phyloP scores from a whole-genome alignment of 2,329 filamentous ascomycete genomes.

The Cladophialophora carrionii region DNA sequence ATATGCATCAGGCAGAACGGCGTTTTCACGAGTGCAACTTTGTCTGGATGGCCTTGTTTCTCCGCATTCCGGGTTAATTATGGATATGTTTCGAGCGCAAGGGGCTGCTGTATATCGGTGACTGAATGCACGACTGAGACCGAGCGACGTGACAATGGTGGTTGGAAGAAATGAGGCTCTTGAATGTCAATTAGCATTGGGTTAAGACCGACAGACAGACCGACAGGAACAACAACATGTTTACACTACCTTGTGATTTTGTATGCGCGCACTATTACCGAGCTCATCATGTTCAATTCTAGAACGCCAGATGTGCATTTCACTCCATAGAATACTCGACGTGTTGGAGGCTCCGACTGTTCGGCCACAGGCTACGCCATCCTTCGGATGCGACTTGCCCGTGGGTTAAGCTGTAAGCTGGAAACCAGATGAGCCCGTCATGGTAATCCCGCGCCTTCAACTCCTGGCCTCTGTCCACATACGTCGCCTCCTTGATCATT shows the following conservation, averaged over 20 bases:
- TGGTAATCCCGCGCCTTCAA: not conserved
- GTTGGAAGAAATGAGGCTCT: not conserved
- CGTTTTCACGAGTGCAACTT: no score
- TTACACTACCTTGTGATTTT: not conserved
- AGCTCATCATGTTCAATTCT: not conserved
- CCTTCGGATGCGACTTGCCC: not conserved
- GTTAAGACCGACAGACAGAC: not conserved
- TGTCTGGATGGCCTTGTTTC: not conserved
- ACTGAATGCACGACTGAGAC: not conserved
- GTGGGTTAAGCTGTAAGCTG: not conserved
- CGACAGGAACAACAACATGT: not conserved
- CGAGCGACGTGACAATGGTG: not conserved
- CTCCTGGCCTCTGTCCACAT: not conserved
- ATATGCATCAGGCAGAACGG: not conserved
- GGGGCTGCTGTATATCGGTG: not conserved
- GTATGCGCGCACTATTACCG: slow-evolving; percentile 1
- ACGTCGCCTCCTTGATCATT: not conserved
- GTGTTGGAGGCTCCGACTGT: not conserved
- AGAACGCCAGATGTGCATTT: slow-evolving; percentile 2
- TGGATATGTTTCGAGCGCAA: not conserved
- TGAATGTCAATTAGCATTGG: slow-evolving; percentile 1
- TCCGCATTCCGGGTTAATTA: not conserved
- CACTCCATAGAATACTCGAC: slow-evolving; percentile 4
- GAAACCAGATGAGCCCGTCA: not conserved
- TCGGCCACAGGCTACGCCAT: not conserved